Evolutionary conservation across 331 rosid species (phyloP).

Genomic region (Saraca asoca): DNA sequence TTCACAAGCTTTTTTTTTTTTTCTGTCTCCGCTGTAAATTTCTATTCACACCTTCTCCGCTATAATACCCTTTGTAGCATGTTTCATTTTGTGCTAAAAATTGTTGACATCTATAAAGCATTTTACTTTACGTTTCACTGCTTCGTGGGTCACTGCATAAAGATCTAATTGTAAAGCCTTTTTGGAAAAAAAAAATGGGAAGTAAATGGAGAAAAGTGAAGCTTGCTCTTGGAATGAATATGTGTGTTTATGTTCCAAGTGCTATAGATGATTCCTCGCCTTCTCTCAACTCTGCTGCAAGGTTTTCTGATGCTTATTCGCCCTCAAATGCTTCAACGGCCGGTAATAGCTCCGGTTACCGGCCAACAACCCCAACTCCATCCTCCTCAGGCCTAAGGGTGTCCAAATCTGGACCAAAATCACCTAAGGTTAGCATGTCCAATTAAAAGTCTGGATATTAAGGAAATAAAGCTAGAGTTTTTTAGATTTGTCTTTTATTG

Average conservation of each 20-base stretch:
- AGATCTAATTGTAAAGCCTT: constrained; percentile 18
- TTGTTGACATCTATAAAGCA: constrained; percentile 3
- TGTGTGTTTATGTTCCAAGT: constrained; percentile 53
- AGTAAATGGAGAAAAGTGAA: constrained; percentile 83
- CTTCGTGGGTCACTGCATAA: constrained; percentile 17
- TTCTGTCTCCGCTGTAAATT: too few relatives aligned
- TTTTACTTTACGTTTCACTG: constrained; percentile 13
- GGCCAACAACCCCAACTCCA: constrained; percentile 52
- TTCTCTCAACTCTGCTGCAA: constrained; percentile 20
- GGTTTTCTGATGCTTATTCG: constrained; percentile 47
- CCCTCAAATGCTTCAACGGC: constrained; percentile 39
- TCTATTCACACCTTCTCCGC: not conserved
- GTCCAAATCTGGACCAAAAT: constrained; percentile 52
- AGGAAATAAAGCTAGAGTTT: not conserved
- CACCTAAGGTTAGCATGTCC: constrained; percentile 65
- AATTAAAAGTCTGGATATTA: constrained; percentile 10
- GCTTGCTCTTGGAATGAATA: constrained; percentile 65
- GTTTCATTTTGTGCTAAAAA: not conserved
- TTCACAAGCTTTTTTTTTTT: not conserved
- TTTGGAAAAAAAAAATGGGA: constrained; percentile 41
- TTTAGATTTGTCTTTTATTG: not conserved
- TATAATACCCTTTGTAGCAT: not conserved
- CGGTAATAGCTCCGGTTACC: constrained; percentile 41
- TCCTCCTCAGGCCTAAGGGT: constrained; percentile 58
- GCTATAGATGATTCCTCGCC: constrained; percentile 57